These are phyloP conservation scores for Candida sakaeoensis DNA, from an alignment of 805 yeast genomes.

Conservation along the genomic window DNA sequence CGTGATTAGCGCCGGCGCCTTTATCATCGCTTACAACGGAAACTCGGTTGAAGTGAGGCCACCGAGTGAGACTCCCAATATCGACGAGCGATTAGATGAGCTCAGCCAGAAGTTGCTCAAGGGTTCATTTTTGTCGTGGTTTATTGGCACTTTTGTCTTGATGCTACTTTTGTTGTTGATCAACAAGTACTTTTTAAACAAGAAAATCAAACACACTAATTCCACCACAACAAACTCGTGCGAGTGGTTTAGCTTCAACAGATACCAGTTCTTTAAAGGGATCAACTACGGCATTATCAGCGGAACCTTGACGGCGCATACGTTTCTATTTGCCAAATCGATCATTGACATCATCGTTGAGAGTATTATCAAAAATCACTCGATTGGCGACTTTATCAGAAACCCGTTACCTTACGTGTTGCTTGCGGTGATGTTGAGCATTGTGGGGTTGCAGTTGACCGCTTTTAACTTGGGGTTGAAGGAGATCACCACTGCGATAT, in stretches of 20 bases:
- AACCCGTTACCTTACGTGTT: conserved; percentile 40
- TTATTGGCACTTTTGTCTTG: conserved; percentile 29
- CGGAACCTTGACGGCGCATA: conserved; percentile 82
- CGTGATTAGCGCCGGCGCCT: conserved; percentile 69
- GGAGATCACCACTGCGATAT: conserved; percentile 65
- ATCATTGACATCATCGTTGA: conserved; percentile 64
- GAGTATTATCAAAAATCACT: conserved; percentile 28
- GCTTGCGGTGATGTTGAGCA: conserved; percentile 49
- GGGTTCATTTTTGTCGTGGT: conserved; percentile 58
- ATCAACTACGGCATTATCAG: conserved; percentile 61
- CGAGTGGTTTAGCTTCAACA: conserved; percentile 10
- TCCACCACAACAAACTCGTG: not conserved
- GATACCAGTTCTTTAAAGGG: conserved; percentile 46
- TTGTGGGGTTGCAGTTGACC: conserved; percentile 69
- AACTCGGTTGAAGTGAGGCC: conserved; percentile 24
- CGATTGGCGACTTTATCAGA: conserved; percentile 12
- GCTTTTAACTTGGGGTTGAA: conserved; percentile 72
- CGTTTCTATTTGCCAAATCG: conserved; percentile 80
- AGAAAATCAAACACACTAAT: conserved; percentile 10
- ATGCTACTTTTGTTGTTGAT: conserved; percentile 22
- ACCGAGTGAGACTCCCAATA: conserved; percentile 17
- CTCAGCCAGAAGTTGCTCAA: conserved; percentile 36
- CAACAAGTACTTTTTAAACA: conserved; percentile 17
- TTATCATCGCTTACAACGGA: conserved; percentile 73
- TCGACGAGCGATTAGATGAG: conserved; percentile 32